Evolutionary conservation across 805 yeast genomes (phyloP).

Genomic region (Myxozyma neglecta): DNA sequence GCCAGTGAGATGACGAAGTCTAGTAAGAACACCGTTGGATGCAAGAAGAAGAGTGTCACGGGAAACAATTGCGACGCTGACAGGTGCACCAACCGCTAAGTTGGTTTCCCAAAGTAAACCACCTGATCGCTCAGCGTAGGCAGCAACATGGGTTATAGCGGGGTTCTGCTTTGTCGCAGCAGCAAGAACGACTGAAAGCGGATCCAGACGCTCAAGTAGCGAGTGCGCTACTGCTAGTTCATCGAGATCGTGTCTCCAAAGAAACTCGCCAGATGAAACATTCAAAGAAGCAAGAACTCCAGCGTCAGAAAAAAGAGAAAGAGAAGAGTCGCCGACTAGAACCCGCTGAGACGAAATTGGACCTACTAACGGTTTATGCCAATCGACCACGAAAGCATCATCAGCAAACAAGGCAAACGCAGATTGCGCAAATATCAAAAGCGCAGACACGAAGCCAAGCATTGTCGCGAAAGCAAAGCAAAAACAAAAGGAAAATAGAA

Average conservation of each 20-base stretch:
- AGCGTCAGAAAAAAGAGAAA: constrained; percentile 33
- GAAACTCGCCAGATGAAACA: constrained; percentile 33
- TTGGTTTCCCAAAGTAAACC: constrained; percentile 25
- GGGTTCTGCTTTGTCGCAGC: constrained; percentile 19
- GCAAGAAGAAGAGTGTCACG: constrained; percentile 14
- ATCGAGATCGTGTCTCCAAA: constrained; percentile 36
- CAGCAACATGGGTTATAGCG: constrained; percentile 14
- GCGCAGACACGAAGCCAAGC: background rate
- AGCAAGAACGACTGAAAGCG: constrained; percentile 8
- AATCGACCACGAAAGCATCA: constrained; percentile 40
- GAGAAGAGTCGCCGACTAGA: constrained; percentile 12
- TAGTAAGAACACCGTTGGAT: constrained; percentile 16
- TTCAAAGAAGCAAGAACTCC: constrained; percentile 34
- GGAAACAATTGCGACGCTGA: constrained; percentile 3
- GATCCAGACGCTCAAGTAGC: background rate
- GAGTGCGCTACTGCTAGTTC: constrained; percentile 8
- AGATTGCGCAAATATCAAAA: background rate
- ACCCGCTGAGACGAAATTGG: constrained; percentile 10
- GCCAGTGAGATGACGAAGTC: constrained; percentile 11
- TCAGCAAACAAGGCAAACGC: constrained; percentile 37
- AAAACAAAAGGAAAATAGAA: background rate
- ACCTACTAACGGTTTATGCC: constrained; percentile 38
- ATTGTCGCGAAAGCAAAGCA: background rate
- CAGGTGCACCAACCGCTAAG: constrained; percentile 21
- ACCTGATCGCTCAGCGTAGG: constrained; percentile 15